Conservation (phyloP, 306 rosid species). For the Lathyrus aphaca region DNA sequence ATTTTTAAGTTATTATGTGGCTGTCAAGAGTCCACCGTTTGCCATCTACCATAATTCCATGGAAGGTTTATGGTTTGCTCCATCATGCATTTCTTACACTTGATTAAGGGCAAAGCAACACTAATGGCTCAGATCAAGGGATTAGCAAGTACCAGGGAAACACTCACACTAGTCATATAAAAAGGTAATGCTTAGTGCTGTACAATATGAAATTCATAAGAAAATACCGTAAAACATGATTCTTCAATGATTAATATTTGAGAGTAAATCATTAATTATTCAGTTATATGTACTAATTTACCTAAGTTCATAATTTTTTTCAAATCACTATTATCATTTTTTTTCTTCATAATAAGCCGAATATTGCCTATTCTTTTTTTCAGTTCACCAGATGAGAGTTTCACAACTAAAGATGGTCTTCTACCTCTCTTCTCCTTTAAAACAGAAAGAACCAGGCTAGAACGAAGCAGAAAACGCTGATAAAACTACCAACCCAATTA, state of each 20-base stretch:
- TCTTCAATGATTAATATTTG: neutral
- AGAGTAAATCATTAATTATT: neutral
- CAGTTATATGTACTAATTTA: neutral
- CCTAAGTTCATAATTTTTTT: neutral
- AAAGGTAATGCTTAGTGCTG: neutral
- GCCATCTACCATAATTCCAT: neutral
- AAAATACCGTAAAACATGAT: neutral
- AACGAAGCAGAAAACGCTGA: conserved; percentile 4
- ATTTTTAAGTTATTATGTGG: neutral
- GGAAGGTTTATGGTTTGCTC: neutral
- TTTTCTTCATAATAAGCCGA: neutral
- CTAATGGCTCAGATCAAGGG: neutral
- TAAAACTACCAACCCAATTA: conserved; percentile 10
- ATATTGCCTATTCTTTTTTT: neutral
- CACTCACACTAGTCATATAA: neutral
- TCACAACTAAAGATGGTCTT: conserved; percentile 6
- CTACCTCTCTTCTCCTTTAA: neutral
- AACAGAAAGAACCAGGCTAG: conserved; percentile 27
- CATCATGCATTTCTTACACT: neutral
- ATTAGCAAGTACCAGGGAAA: neutral
- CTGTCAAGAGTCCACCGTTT: neutral
- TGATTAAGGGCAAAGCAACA: neutral
- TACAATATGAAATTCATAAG: neutral
- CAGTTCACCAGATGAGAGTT: conserved; percentile 1
- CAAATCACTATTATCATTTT: neutral